A percentile compares a stretch with the other conserved stretches of the same genome.
phyloP scores from a whole-genome alignment of 768 basidiomycete genomes.

The Ramaria sp. region DNA sequence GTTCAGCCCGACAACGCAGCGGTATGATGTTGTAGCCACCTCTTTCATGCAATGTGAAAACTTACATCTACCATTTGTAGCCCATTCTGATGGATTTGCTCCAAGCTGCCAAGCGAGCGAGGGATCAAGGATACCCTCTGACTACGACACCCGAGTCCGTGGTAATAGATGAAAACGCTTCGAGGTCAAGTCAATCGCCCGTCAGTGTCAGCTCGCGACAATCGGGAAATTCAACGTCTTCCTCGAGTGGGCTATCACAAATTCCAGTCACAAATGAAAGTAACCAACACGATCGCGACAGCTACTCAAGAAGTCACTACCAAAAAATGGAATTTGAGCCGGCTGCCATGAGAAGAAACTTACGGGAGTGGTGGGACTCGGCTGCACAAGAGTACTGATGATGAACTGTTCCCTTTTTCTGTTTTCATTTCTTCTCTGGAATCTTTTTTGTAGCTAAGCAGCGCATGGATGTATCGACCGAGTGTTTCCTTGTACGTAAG shows the following conservation, averaged over 20 bases:
- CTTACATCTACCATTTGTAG: background rate
- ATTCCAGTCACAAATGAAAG: background rate
- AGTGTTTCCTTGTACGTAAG: background rate
- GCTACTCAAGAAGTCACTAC: background rate
- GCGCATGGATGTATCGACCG: background rate
- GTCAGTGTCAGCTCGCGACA: background rate
- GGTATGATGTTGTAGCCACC: conserved; percentile 30
- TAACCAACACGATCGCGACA: background rate
- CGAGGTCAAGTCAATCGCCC: background rate
- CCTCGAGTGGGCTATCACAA: background rate
- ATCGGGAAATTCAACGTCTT: background rate
- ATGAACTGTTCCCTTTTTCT: background rate
- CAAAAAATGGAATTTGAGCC: conserved; percentile 2
- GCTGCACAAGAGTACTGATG: conserved; percentile 1
- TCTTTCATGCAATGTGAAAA: background rate
- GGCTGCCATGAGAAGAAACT: background rate
- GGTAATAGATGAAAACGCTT: background rate
- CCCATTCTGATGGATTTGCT: conserved; percentile 1
- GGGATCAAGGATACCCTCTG: conserved; percentile 3
- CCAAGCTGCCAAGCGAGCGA: conserved; percentile 1
- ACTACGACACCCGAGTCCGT: background rate
- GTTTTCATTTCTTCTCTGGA: background rate
- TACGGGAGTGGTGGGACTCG: conserved; percentile 6
- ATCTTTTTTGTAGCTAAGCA: background rate
- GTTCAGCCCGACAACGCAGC: conserved; percentile 57